Evolutionary conservation across 352 stramenopile species (phyloP).

Genomic region (Pythium sp.): DNA sequence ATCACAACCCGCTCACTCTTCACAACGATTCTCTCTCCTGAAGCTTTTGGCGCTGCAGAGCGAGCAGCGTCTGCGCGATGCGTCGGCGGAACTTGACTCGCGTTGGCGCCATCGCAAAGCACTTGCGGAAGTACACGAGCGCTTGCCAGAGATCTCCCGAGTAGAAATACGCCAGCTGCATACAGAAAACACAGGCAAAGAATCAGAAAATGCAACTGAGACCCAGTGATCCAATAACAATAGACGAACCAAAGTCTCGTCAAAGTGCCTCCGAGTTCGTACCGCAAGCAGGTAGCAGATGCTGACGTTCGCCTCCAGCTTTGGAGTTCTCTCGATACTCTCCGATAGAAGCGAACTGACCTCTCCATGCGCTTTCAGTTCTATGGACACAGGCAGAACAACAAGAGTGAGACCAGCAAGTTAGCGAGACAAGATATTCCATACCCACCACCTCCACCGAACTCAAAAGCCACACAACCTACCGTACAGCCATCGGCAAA

Average conservation of each 20-base stretch:
- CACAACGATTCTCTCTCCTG: background rate
- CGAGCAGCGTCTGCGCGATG: conserved; percentile 37
- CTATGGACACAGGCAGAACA: conserved; percentile 15
- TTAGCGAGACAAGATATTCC: background rate
- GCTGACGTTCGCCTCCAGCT: conserved; percentile 13
- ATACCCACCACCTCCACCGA: background rate
- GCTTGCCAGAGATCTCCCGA: conserved; percentile 41
- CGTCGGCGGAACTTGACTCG: conserved; percentile 50
- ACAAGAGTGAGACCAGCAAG: background rate
- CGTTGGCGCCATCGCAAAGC: conserved; percentile 31
- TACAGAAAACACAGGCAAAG: background rate
- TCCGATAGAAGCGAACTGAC: conserved; percentile 27
- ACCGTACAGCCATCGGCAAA: conserved; percentile 79
- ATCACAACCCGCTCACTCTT: background rate
- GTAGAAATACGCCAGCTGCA: conserved; percentile 37
- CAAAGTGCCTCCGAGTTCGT: conserved; percentile 3
- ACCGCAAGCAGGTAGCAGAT: conserved; percentile 55
- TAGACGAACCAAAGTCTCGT: background rate
- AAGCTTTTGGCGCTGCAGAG: conserved; percentile 29
- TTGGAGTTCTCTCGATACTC: background rate
- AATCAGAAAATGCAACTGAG: background rate
- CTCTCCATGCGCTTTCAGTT: conserved; percentile 29
- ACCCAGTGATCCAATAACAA: background rate
- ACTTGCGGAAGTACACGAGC: conserved; percentile 46
- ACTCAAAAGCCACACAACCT: conserved; percentile 6